Conservation (phyloP, 164 flowering plant genomes). For the Saururus chinensis region DNA sequence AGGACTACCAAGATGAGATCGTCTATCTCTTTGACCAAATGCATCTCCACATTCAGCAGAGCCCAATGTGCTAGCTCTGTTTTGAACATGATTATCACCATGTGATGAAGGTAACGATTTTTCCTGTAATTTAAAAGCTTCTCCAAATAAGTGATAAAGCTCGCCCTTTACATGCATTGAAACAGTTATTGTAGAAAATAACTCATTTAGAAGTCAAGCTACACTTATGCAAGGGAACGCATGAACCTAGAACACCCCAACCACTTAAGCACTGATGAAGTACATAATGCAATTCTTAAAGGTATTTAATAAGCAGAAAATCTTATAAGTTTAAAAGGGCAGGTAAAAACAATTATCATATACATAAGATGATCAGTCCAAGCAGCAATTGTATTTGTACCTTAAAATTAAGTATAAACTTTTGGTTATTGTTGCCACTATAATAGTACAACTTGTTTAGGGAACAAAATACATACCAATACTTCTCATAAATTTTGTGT, state of each 20-base stretch:
- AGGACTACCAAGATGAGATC: slow-evolving; percentile 36
- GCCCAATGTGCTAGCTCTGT: slow-evolving; percentile 33
- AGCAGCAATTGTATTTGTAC: neutral
- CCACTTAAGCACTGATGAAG: neutral
- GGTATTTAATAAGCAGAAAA: no score
- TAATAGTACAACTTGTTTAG: no score
- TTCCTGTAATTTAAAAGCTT: slow-evolving; percentile 53
- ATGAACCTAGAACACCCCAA: neutral
- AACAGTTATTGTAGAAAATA: neutral
- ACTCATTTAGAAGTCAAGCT: neutral
- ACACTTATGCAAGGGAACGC: neutral
- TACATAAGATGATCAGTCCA: neutral
- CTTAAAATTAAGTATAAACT: no score
- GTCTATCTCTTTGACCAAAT: slow-evolving; percentile 42
- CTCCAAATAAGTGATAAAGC: slow-evolving; percentile 12
- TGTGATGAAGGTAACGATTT: slow-evolving; percentile 40
- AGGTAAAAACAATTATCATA: neutral
- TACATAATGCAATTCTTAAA: neutral
- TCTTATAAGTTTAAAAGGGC: neutral
- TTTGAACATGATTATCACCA: slow-evolving; percentile 36
- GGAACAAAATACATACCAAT: no score
- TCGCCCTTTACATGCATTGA: neutral
- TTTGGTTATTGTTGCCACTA: no score
- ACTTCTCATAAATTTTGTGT: no score
- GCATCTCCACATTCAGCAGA: slow-evolving; percentile 29